Base-by-base conservation (phyloP, 495 filamentous ascomycete genomes). In the Lepidopterella palustris region DNA sequence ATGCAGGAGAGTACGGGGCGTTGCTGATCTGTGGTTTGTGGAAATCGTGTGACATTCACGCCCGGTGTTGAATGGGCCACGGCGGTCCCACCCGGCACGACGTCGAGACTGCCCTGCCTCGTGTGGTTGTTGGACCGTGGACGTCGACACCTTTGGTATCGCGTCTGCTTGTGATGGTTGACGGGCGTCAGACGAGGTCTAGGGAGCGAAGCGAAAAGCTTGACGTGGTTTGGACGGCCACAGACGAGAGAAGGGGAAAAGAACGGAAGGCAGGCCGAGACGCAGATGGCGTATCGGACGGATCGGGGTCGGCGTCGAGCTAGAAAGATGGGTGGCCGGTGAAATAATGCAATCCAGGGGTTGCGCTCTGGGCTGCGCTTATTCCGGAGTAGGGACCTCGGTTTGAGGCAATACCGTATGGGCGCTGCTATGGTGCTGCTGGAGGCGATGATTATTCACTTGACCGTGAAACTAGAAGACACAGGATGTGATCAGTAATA, bases 181-280 rank as follows among this genome's bases (percentile, higher is more conserved):
- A 39, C 39, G 35, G 57, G 58, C 52, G 58, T 51, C 58, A 40
- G 55, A 24, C 47, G 47, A 50, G 18, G 47, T 50, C 47, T 50
- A 50, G 47, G 47, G 47, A 49, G n/a, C 55, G 28, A 61, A 61
- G 59, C 59, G 59, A 61, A 61, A 60, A 61, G 59, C 59, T 61
- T 61, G 59, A 61, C 51, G 53, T 56, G 53, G 53, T 56, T 56
- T 45, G 53, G 51, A 31, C 32, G 35, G 35, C 18, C 35, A 42
- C 35, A 29, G 20, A 31, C 53, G 53, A 39, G 35, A 58, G 39
- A 28, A 45, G 24, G 45, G 55, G 53, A 28, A 31, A 49, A 58
- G 24, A 48, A 26, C 55, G 45, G 55, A 49, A 47, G 55, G 55
- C 55, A 58, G 55, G 55, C 55, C 55, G 55, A 58, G 39, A 50